Evolutionary conservation across 2,329 filamentous ascomycete genomes (phyloP), one percentile per base, ranked within the genome.

Genomic region (Ceratocystis papillata): DNA sequence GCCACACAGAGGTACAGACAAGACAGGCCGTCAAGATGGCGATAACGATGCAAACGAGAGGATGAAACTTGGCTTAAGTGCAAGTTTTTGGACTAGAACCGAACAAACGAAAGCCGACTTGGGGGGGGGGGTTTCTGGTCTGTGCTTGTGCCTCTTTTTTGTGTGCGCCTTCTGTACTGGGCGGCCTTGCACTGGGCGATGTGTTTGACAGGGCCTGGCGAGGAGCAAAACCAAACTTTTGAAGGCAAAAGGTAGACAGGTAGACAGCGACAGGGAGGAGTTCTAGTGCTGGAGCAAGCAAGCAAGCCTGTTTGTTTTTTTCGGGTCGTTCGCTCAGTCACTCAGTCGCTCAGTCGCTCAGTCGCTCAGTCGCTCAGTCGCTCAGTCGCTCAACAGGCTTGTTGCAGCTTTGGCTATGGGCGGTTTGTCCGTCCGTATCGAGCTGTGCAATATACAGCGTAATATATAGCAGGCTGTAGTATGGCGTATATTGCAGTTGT

Each of bases 81-180:
- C 48, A 53, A 22, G 48, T 53, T 53, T 53, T 53, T 25, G 48
- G 48, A 53, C 48, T 25, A 53, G 48, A 28, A 3, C 48, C 48
- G 22, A 53, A n/a, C 20, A 53, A 53, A 53, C 48, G 20, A 53
- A 53, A 53, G 48, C 48, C 25, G 20, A 22, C 48, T 53, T 53
- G 48, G 48, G 46, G 17, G 45, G 10, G 48, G 22, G 20, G 20
- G 8, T 10, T 8, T 53, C 37, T 53, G 22, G 48, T 28, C 48
- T 28, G 48, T 53, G 48, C 48, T 28, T 53, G 20, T 53, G 48
- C 20, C 10, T 53, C 48, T 53, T 28, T 53, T 53, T 48, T 48
- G 46, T 48, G 46, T 48, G n/a, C 20, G 46, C 20, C 17, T 20
- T n/a, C 46, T 20, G 45, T 48, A 20, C 45, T 48, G 45, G 17